These are phyloP conservation scores for Exophiala sideris DNA, from an alignment of 2,329 filamentous ascomycete species.

Conservation along the genomic window DNA sequence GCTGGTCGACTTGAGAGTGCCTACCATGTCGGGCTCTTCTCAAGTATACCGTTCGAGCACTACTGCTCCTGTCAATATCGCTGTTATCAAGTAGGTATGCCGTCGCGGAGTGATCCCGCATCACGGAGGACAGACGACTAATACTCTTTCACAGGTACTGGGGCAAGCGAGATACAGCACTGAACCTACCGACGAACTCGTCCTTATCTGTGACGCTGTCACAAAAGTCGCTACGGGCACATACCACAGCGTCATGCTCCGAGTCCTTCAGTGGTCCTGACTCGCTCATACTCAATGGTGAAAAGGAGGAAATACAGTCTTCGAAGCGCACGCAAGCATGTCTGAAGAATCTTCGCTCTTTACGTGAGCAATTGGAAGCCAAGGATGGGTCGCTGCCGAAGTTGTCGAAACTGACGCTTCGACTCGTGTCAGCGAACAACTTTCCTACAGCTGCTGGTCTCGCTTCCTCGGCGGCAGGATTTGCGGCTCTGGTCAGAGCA, in stretches of 20 bases:
- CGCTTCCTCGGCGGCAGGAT: slow-evolving; percentile 53
- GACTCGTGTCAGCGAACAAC: slow-evolving; percentile 95
- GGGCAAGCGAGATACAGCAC: slow-evolving; percentile 90
- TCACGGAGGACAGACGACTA: background rate
- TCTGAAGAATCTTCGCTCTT: slow-evolving; percentile 76
- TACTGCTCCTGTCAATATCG: slow-evolving; percentile 61
- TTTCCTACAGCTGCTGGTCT: slow-evolving; percentile 96
- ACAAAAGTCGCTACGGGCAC: slow-evolving; percentile 86
- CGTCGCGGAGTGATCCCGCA: slow-evolving; percentile 5
- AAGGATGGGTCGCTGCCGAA: slow-evolving; percentile 72
- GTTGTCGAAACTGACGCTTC: slow-evolving; percentile 72
- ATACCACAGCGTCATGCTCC: slow-evolving; percentile 93
- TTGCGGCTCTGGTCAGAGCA: slow-evolving; percentile 64
- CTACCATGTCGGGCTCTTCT: slow-evolving; percentile 21
- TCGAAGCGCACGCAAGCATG: slow-evolving; percentile 92
- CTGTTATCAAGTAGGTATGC: slow-evolving; percentile 32
- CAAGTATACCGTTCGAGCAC: slow-evolving; percentile 84
- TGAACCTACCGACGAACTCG: slow-evolving; percentile 97
- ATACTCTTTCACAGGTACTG: slow-evolving; percentile 63
- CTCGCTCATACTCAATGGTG: slow-evolving; percentile 78
- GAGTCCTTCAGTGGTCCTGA: slow-evolving; percentile 62
- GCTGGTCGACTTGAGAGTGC: background rate
- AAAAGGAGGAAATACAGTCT: slow-evolving; percentile 71
- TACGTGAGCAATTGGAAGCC: slow-evolving; percentile 72
- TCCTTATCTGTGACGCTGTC: slow-evolving; percentile 96